Evolutionary conservation across 805 yeast species (phyloP).

Genomic region (Maudiozyma bulderi): DNA sequence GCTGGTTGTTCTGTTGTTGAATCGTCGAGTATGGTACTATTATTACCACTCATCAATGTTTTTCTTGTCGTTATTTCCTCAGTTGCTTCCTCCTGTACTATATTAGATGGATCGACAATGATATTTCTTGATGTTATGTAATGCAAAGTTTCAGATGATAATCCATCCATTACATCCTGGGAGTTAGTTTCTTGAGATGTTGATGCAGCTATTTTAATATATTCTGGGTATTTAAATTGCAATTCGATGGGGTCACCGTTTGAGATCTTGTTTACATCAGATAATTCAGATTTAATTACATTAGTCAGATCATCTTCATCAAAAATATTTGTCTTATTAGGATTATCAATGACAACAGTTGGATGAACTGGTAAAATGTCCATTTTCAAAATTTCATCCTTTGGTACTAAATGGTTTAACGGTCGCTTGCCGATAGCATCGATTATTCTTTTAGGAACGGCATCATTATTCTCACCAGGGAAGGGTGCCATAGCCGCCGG

Average conservation of each 20-base stretch:
- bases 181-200: not conserved
- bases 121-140: not conserved
- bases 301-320: not conserved
- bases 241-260: not conserved
- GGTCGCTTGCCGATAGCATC: conserved; percentile 22
- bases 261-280: not conserved
- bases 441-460: conserved; percentile 20
- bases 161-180: not conserved
- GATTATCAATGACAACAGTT: conserved; percentile 9
- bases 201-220: not conserved
- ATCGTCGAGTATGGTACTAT: not conserved
- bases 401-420: conserved; percentile 23
- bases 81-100: not conserved
- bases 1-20: not conserved
- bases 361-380: conserved; percentile 1
- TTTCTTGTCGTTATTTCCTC: not conserved
- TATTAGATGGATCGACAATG: not conserved
- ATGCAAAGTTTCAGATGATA: not conserved
- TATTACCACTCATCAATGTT: not conserved
- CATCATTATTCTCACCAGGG: conserved; percentile 22
- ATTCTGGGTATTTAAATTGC: not conserved
- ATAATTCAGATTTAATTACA: not conserved
- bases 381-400: conserved; percentile 7
- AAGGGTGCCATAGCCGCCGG: conserved; percentile 26
- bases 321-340: not conserved